Base-by-base conservation (phyloP, 2,329 filamentous ascomycete species). In the Orbilia javanica region DNA sequence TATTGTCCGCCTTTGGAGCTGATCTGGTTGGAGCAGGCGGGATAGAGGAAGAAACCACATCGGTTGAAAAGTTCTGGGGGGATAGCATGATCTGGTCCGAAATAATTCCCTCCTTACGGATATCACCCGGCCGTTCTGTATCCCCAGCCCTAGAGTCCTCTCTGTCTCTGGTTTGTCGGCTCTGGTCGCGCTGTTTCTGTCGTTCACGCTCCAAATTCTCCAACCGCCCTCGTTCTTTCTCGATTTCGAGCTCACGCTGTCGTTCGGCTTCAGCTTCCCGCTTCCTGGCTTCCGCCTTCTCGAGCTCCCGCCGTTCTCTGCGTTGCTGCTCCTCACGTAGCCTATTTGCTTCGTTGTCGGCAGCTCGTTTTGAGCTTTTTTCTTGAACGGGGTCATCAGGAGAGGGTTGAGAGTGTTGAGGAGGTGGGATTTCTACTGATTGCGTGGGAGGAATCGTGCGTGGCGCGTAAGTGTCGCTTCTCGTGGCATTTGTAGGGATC, bases 211-310 rank as follows among this genome's bases (percentile, higher is more conserved):
- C 70, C 20, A 74, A 46, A 29, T 83, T 83, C 53, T 77, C 68
- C 79, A 87, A 85, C 78, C 83, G 86, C 22, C 85, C 83, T 20
- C 88, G 85, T 57, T 89, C 88, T 79, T 88, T 88, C 39, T 77
- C 85, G 82, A 34, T 46, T 15, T 69, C 69, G 46, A 81, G 69
- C 48, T 81, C 82, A 25, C 80, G 79, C 29, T 80, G 77, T 29
- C 81, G 71, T 36, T 81, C 73, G 22, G 66, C 60, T 36, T 77
- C 73, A 8, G 44, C 92, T 89, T 79, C 93, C 90, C 86, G 90
- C 89, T 20, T 90, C 88, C 64, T 87, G 89, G 53, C 85, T 84
- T 91, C 89, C 83, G 91, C 90, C 80, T 90, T 89, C 81, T 89
- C 87, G 83, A 91, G 90, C 80, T 90, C 89, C 82, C 88, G 86